Conservation (phyloP, 2,329 filamentous ascomycete species). For the Penicillium sp. region DNA sequence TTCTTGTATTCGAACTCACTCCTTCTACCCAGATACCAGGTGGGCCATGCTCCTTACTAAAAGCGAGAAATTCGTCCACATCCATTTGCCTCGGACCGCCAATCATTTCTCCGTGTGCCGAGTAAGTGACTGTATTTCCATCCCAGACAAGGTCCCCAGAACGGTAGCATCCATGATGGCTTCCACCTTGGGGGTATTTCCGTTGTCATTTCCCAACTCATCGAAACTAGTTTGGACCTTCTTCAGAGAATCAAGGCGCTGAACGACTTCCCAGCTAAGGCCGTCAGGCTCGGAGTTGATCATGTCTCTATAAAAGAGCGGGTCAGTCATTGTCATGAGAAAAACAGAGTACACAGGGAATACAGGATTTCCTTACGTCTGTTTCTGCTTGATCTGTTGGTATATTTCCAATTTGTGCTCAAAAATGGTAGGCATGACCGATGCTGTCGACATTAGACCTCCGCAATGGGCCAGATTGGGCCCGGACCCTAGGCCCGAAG, state of each 20-base stretch:
- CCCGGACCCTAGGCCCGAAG: too few species aligned
- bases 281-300: neutral
- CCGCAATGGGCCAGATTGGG: too few species aligned
- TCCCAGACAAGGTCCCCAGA: neutral
- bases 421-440: neutral
- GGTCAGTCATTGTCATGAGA: neutral
- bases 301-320: neutral
- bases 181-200: neutral
- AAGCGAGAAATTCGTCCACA: neutral
- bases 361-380: neutral
- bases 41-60: neutral
- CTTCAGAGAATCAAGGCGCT: neutral
- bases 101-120: neutral
- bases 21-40: slow-evolving; percentile 1
- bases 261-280: neutral
- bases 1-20: neutral
- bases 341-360: neutral
- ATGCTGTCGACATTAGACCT: too few species aligned
- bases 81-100: neutral
- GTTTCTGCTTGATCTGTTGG: neutral
- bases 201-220: neutral
- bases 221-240: neutral
- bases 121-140: neutral
- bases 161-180: neutral
- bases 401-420: neutral